phyloP scores from a whole-genome alignment of 2,329 filamentous ascomycete genomes.

The Cytospora mali region DNA sequence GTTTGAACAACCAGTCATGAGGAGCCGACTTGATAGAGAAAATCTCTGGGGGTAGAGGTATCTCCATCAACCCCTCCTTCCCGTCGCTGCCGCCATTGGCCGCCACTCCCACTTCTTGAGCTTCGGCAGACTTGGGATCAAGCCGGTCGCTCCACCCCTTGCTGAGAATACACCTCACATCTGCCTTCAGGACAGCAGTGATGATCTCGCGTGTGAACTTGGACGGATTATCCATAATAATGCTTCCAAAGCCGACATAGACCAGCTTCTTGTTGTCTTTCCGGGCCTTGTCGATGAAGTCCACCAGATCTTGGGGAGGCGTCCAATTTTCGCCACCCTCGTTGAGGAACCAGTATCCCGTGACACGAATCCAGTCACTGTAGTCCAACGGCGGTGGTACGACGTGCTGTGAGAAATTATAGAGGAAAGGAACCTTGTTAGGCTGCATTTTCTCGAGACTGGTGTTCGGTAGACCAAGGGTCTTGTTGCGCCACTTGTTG shows the following conservation, averaged over 20 bases:
- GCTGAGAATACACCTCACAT: conserved; percentile 90
- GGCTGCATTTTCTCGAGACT: conserved; percentile 88
- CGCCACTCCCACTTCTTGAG: conserved; percentile 47
- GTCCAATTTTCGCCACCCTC: conserved; percentile 67
- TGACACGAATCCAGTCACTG: conserved; percentile 96
- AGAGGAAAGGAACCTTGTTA: conserved; percentile 97
- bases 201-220: conserved; percentile 92
- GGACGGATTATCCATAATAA: conserved; percentile 86
- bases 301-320: conserved; percentile 73
- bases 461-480: conserved; percentile 77
- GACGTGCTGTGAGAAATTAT: conserved; percentile 93
- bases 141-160: conserved; percentile 94
- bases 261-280: conserved; percentile 87
- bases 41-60: conserved; percentile 77
- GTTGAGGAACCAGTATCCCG: conserved; percentile 97
- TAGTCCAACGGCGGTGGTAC: conserved; percentile 95
- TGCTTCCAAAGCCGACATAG: conserved; percentile 96
- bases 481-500: conserved; percentile 87
- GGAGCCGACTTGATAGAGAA: conserved; percentile 87
- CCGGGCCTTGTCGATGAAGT: conserved; percentile 83
- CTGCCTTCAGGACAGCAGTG: conserved; percentile 85
- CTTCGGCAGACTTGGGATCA: conserved; percentile 17
- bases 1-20: conserved; percentile 94
- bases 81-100: conserved; percentile 44
- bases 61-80: conserved; percentile 57